A percentile compares a stretch with the other conserved stretches of the same genome.
phyloP scores from a whole-genome alignment of 768 basidiomycete genomes.

The Cyclocybe aegerita region DNA sequence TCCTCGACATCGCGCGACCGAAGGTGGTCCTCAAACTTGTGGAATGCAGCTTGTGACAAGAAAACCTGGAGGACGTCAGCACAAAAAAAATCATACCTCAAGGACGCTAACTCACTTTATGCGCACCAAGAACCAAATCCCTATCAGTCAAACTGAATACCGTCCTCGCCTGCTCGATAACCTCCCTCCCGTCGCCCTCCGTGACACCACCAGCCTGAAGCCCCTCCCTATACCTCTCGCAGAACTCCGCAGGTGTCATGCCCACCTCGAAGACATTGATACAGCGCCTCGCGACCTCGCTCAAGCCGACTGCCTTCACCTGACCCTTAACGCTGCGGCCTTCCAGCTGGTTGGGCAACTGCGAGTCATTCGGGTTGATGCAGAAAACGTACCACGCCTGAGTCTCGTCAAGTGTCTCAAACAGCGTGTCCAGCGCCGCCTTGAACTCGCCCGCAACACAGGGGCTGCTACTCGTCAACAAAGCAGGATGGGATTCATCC shows the following conservation, averaged over 20 bases:
- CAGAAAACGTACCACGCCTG: constrained; percentile 93
- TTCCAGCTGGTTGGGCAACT: constrained; percentile 92
- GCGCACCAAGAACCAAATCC: constrained; percentile 80
- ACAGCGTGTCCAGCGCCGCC: constrained; percentile 78
- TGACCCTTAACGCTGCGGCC: constrained; percentile 91
- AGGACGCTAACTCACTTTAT: constrained; percentile 57
- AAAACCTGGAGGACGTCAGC: constrained; percentile 61
- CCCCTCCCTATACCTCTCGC: constrained; percentile 75
- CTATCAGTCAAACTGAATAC: constrained; percentile 58
- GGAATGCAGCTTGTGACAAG: constrained; percentile 84
- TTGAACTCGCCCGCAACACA: constrained; percentile 91
- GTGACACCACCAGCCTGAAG: constrained; percentile 53
- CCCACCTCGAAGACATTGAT: constrained; percentile 76
- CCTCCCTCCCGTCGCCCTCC: constrained; percentile 62
- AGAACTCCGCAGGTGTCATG: constrained; percentile 86
- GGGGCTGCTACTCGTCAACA: constrained; percentile 36
- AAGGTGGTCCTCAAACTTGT: constrained; percentile 83
- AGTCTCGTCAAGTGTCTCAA: constrained; percentile 86
- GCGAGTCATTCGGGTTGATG: constrained; percentile 93
- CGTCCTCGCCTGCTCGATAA: constrained; percentile 56
- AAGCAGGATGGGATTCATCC: constrained; percentile 41
- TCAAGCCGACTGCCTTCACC: constrained; percentile 76
- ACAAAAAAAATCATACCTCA: background rate
- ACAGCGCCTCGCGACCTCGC: constrained; percentile 72
- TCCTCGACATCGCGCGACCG: constrained; percentile 85